Conservation (phyloP, 495 filamentous ascomycete species). For the Trichocladium uniseriatum region DNA sequence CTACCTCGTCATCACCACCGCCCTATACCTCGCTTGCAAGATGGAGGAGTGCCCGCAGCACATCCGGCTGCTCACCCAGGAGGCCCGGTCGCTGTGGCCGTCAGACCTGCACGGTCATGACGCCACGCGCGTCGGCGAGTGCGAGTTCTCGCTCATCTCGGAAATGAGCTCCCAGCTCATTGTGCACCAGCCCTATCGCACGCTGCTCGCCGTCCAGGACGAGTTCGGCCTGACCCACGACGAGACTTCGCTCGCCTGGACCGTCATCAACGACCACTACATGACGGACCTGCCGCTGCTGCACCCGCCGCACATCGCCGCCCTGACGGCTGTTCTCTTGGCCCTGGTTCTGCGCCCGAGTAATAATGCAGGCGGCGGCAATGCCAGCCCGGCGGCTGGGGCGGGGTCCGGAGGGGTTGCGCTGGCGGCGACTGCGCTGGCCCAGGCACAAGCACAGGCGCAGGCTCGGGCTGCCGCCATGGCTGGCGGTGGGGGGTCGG, state of each 20-base stretch:
- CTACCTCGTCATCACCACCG: constrained; percentile 81
- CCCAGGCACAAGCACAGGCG: constrained; percentile 37
- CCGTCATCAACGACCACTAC: constrained; percentile 92
- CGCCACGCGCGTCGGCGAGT: constrained; percentile 85
- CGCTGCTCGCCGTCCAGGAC: constrained; percentile 60
- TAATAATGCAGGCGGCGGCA: constrained; percentile 6
- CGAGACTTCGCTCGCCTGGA: constrained; percentile 70
- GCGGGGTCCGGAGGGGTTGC: constrained; percentile 29
- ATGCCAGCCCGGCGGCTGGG: neutral
- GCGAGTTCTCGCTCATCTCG: constrained; percentile 90
- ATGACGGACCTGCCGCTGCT: constrained; percentile 87
- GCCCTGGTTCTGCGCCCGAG: constrained; percentile 62
- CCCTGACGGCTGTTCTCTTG: constrained; percentile 80
- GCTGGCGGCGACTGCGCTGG: constrained; percentile 31
- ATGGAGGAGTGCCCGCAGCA: constrained; percentile 98
- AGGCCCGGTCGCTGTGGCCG: constrained; percentile 82
- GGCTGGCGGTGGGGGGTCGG: constrained; percentile 4
- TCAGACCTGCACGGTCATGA: constrained; percentile 76
- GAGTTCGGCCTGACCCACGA: constrained; percentile 65
- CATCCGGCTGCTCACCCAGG: constrained; percentile 75
- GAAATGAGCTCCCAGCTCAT: constrained; percentile 94
- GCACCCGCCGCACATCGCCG: constrained; percentile 82
- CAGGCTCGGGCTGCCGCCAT: constrained; percentile 24
- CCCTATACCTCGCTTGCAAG: constrained; percentile 92
- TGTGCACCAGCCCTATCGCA: constrained; percentile 94